Percentiles rank a stretch among this genome's conserved stretches.
These are phyloP conservation scores for Neonectria coccinea DNA, from an alignment of 2,329 filamentous ascomycete genomes.

Conservation along the genomic window DNA sequence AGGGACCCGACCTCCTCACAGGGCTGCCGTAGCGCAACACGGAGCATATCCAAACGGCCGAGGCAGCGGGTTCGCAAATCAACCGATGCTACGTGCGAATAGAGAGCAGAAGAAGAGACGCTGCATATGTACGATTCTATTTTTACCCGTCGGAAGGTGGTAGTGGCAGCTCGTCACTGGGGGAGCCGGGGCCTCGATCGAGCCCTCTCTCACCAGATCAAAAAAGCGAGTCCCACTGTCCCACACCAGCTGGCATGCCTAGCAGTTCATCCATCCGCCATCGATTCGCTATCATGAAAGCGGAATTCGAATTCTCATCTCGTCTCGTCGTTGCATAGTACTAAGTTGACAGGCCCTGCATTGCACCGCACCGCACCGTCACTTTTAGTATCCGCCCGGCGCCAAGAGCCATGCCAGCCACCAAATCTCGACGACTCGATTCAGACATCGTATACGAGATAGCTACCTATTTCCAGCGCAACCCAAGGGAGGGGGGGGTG, in stretches of 20 bases:
- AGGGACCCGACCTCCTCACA: neutral
- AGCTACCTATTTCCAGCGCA: neutral
- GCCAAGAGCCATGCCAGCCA: neutral
- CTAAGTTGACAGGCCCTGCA: neutral
- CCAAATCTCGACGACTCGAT: constrained; percentile 1
- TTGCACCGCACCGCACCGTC: neutral
- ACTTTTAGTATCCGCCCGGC: neutral
- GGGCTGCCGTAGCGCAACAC: constrained; percentile 10
- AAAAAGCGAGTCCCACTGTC: neutral
- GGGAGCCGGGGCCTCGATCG: neutral
- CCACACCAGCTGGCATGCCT: neutral
- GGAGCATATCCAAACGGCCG: neutral
- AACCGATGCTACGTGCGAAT: neutral
- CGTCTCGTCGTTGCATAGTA: neutral
- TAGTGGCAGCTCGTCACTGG: neutral
- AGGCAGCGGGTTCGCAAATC: neutral
- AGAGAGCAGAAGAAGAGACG: neutral
- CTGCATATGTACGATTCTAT: constrained; percentile 1
- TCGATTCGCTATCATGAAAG: neutral
- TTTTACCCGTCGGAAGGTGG: neutral
- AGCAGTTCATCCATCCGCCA: neutral
- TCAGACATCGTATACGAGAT: neutral
- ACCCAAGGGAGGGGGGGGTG: neutral
- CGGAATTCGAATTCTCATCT: neutral
- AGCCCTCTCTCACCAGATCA: neutral